Percentiles rank a stretch among this genome's conserved stretches.
These are phyloP conservation scores for Saposhnikovia divaricata DNA, from an alignment of 129 eudicot species.

Conservation along the genomic window DNA sequence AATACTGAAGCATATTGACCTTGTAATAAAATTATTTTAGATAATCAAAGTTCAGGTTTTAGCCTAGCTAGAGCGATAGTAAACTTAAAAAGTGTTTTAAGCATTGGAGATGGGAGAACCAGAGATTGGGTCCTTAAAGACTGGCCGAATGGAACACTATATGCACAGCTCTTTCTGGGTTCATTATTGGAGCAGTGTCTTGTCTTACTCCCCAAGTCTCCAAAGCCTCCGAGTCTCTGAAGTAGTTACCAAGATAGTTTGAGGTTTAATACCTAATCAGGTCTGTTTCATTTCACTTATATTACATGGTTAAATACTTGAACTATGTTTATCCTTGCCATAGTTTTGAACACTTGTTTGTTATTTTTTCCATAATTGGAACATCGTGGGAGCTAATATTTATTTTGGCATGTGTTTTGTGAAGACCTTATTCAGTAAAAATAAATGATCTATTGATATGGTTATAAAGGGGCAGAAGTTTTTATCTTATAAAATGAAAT, in stretches of 20 bases:
- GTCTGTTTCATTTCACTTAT: background rate
- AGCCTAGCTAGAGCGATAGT: background rate
- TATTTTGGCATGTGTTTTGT: background rate
- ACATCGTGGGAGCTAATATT: background rate
- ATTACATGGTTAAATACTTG: background rate
- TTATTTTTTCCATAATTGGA: background rate
- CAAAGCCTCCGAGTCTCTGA: background rate
- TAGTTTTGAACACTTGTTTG: background rate
- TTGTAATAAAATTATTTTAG: background rate
- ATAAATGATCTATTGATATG: background rate
- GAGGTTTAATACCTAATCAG: background rate
- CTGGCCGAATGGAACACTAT: background rate
- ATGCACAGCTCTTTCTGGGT: background rate
- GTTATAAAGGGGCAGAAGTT: background rate
- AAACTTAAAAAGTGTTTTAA: background rate
- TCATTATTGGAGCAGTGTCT: background rate
- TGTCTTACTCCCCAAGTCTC: background rate
- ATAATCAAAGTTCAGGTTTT: background rate
- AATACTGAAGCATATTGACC: background rate
- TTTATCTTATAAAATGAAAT: no score
- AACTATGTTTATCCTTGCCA: background rate
- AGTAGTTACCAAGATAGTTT: background rate
- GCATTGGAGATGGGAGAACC: background rate
- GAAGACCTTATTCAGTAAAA: background rate
- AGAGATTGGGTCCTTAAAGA: background rate